phyloP scores from a whole-genome alignment of 2,329 filamentous ascomycete genomes.

The Stagonosporopsis cucurbitacearum region DNA sequence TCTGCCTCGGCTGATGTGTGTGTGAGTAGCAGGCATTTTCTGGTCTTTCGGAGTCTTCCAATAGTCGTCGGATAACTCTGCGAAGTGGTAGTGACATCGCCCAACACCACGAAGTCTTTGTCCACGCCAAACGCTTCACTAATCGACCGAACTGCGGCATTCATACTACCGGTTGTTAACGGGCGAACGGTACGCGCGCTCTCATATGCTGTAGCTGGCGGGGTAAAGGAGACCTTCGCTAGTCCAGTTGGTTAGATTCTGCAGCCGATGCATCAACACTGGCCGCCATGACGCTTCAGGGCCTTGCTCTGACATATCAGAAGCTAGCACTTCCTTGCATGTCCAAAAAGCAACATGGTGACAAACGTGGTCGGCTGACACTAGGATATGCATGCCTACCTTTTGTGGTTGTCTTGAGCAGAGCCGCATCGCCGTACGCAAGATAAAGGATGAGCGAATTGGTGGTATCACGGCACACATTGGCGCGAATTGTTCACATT shows the following conservation, averaged over 20 bases:
- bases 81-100: neutral
- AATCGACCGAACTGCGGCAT: neutral
- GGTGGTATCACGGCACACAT: neutral
- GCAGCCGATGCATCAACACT: slow-evolving; percentile 36
- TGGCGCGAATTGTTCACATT: neutral
- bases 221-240: slow-evolving; percentile 35
- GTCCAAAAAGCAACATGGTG: slow-evolving; percentile 22
- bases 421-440: slow-evolving; percentile 38
- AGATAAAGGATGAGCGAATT: slow-evolving; percentile 35
- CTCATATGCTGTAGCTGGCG: slow-evolving; percentile 27
- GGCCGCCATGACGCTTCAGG: slow-evolving; percentile 29
- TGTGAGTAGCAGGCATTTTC: slow-evolving; percentile 18
- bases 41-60: neutral
- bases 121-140: neutral
- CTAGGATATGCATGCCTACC: slow-evolving; percentile 18
- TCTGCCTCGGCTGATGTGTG: slow-evolving; percentile 24
- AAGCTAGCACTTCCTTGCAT: slow-evolving; percentile 26
- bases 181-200: slow-evolving; percentile 20
- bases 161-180: neutral
- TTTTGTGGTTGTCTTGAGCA: slow-evolving; percentile 25
- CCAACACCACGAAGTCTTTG: neutral
- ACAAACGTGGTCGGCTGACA: slow-evolving; percentile 38
- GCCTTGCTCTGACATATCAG: slow-evolving; percentile 41
- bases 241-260: slow-evolving; percentile 31
- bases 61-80: neutral